Conservation (phyloP, 202 grass and related monocot species). For the Panicum virgatum region DNA sequence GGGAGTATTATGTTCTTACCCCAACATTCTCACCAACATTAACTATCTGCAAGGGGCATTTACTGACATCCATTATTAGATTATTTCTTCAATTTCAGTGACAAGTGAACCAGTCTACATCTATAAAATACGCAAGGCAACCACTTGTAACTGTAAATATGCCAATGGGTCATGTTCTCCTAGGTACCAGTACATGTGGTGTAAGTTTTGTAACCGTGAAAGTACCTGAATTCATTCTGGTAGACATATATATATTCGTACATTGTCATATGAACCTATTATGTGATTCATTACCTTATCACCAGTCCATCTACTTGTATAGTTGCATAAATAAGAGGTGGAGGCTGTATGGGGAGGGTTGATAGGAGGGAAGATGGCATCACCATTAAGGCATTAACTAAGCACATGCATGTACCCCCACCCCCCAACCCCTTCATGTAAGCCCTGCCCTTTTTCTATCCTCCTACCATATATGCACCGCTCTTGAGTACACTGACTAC, state of each 20-base stretch:
- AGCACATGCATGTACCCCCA: constrained; percentile 39
- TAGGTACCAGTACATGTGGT: constrained; percentile 16
- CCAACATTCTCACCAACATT: background rate
- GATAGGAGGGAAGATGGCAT: constrained; percentile 18
- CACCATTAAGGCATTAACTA: constrained; percentile 46
- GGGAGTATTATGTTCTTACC: background rate
- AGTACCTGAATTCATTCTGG: background rate
- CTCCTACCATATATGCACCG: constrained; percentile 22
- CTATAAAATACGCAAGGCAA: background rate
- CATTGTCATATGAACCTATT: background rate
- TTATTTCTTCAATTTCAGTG: background rate
- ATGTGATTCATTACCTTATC: background rate
- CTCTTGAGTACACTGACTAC: constrained; percentile 10
- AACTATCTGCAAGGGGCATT: background rate
- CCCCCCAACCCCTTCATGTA: constrained; percentile 16
- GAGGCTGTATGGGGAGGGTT: background rate
- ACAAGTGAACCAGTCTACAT: background rate
- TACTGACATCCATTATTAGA: background rate
- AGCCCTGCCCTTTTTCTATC: background rate
- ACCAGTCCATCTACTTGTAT: constrained; percentile 15
- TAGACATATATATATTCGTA: background rate
- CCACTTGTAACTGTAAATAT: background rate
- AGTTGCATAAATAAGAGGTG: constrained; percentile 19
- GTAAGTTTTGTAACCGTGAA: background rate
- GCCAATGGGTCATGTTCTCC: background rate